Evolutionary conservation across 2,329 filamentous ascomycete genomes (phyloP).

Genomic region (Rhinocladiella mackenziei): DNA sequence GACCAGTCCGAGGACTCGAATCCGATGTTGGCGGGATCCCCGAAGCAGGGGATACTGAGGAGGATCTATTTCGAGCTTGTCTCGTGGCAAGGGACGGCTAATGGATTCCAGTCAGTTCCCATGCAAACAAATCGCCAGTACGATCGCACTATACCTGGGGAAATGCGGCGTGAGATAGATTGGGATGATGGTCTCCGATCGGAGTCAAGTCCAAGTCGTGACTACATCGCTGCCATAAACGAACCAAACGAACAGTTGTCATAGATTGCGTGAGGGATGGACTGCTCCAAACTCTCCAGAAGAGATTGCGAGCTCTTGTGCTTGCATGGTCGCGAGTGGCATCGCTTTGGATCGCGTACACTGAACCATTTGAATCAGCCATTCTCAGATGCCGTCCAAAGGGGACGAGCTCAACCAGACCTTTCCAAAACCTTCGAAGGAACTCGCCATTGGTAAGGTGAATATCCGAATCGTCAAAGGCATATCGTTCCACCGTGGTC

Average conservation of each 20-base stretch:
- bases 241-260: conserved; percentile 39
- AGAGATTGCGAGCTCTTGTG: conserved; percentile 49
- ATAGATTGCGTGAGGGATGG: conserved; percentile 37
- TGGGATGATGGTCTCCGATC: conserved; percentile 23
- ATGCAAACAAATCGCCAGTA: neutral
- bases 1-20: conserved; percentile 28
- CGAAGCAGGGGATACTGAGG: conserved; percentile 11
- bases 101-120: conserved; percentile 1
- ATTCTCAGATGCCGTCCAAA: conserved; percentile 14
- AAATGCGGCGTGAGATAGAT: neutral
- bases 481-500: conserved; percentile 12
- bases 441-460: conserved; percentile 27
- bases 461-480: conserved; percentile 6
- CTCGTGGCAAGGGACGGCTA: conserved; percentile 1
- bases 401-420: conserved; percentile 34
- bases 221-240: conserved; percentile 36
- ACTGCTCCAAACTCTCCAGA: conserved; percentile 51
- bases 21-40: conserved; percentile 1
- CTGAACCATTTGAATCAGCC: conserved; percentile 32
- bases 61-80: conserved; percentile 8
- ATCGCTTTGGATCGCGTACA: conserved; percentile 45
- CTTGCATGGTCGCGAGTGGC: conserved; percentile 41
- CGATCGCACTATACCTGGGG: conserved; percentile 5
- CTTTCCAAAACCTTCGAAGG: conserved; percentile 47
- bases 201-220: conserved; percentile 39